Percentiles rank a stretch among this genome's conserved stretches.
These are phyloP conservation scores for Dactylellina sp. DNA, from an alignment of 2,329 filamentous ascomycete species.

Conservation along the genomic window DNA sequence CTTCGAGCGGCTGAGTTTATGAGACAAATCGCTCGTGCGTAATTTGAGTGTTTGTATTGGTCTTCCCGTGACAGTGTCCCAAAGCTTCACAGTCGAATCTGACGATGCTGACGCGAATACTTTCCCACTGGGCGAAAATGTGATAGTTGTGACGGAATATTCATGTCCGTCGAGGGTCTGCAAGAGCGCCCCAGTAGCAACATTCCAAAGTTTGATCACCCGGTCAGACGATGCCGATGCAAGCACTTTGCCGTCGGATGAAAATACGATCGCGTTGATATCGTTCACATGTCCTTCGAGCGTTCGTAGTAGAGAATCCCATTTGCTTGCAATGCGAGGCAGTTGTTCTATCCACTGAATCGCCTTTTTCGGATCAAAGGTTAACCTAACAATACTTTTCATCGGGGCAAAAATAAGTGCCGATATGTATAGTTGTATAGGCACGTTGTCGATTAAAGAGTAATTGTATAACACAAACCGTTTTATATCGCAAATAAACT, in stretches of 20 bases:
- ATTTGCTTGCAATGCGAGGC: background rate
- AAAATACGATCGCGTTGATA: too few species aligned
- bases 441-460: background rate
- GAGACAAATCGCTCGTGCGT: too few species aligned
- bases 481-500: background rate
- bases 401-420: slow-evolving; percentile 23
- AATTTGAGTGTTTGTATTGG: too few species aligned
- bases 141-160: background rate
- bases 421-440: slow-evolving; percentile 31
- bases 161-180: slow-evolving; percentile 26
- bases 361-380: slow-evolving; percentile 5
- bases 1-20: too few species aligned
- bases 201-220: background rate
- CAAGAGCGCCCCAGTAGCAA: background rate
- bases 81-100: too few species aligned
- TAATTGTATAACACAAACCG: slow-evolving; percentile 3
- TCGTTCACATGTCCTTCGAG: background rate
- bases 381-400: slow-evolving; percentile 12
- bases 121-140: background rate
- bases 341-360: background rate
- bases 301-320: background rate
- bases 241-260: slow-evolving; percentile 1
- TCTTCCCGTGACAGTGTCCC: slow-evolving; percentile 3
- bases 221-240: slow-evolving; percentile 15
- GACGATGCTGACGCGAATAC: slow-evolving; percentile 6